Percentiles rank a stretch among this genome's conserved stretches.
Evolutionary conservation across 257 asterid species (phyloP).

Genomic region (Solanum pimpinellifolium): DNA sequence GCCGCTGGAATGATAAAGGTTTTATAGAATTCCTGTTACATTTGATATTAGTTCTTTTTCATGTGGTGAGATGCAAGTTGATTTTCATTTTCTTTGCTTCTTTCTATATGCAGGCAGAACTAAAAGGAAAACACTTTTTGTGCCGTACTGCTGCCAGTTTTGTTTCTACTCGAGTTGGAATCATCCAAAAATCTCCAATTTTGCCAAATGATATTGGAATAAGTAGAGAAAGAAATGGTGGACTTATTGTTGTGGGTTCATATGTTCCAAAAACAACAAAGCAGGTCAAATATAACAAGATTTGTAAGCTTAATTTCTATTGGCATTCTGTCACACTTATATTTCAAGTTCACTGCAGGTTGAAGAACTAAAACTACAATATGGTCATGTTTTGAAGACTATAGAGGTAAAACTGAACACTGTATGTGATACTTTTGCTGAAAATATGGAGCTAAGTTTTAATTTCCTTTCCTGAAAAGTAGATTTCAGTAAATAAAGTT

Average conservation of each 20-base stretch:
- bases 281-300: slow-evolving; percentile 43
- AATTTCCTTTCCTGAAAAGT: background rate
- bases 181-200: slow-evolving; percentile 66
- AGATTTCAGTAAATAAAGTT: slow-evolving; percentile 81
- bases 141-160: slow-evolving; percentile 99
- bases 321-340: background rate
- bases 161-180: slow-evolving; percentile 92
- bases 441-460: background rate
- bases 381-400: slow-evolving; percentile 52
- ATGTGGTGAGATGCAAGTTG: slow-evolving; percentile 5
- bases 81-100: slow-evolving; percentile 7
- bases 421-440: background rate
- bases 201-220: slow-evolving; percentile 55
- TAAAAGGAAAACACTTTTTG: slow-evolving; percentile 76
- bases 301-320: background rate
- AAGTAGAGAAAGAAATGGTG: slow-evolving; percentile 49
- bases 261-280: slow-evolving; percentile 95
- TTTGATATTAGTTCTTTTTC: slow-evolving; percentile 3
- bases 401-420: slow-evolving; percentile 51
- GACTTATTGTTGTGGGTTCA: slow-evolving; percentile 91
- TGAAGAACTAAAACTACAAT: slow-evolving; percentile 66
- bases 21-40: background rate
- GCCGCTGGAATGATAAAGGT: slow-evolving; percentile 98
- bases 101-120: slow-evolving; percentile 63
- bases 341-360: slow-evolving; percentile 39